Conservation (phyloP, 129 eudicot genomes). For the Tanacetum coccineum region DNA sequence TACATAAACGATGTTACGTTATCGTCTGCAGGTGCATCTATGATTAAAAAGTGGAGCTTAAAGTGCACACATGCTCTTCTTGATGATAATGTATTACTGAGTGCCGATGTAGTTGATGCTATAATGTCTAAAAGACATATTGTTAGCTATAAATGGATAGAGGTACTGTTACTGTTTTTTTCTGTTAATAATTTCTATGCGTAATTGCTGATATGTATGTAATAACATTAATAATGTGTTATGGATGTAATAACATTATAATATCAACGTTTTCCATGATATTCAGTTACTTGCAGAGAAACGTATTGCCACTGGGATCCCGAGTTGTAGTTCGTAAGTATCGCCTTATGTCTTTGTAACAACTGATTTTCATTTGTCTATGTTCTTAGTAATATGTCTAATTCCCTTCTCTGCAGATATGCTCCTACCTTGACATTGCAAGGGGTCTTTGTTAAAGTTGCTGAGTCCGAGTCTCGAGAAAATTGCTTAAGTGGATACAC, state of each 20-base stretch:
- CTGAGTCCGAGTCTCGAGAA: slow-evolving; percentile 69
- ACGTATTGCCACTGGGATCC: slow-evolving; percentile 63
- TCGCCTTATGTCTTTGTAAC: slow-evolving; percentile 3
- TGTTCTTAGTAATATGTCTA: slow-evolving; percentile 15
- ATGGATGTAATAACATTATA: not conserved
- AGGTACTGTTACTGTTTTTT: slow-evolving; percentile 46
- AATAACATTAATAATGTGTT: too few species aligned
- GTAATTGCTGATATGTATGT: not conserved
- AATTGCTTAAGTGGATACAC: slow-evolving; percentile 73
- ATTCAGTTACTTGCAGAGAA: slow-evolving; percentile 62
- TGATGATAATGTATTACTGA: slow-evolving; percentile 54
- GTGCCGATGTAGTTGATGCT: slow-evolving; percentile 55
- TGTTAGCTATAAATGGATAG: slow-evolving; percentile 57
- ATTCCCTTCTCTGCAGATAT: slow-evolving; percentile 41
- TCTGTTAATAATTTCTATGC: not conserved
- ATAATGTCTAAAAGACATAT: slow-evolving; percentile 56
- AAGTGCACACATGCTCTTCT: slow-evolving; percentile 81
- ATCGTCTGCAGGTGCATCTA: slow-evolving; percentile 58
- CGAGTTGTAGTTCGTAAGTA: slow-evolving; percentile 66
- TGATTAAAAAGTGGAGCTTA: slow-evolving; percentile 50
- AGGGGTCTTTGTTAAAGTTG: slow-evolving; percentile 53
- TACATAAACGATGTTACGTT: not conserved
- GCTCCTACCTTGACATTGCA: slow-evolving; percentile 57
- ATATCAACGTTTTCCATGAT: slow-evolving; percentile 17
- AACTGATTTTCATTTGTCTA: slow-evolving; percentile 5